Evolutionary conservation across 2,329 filamentous ascomycete genomes (phyloP), one percentile per base, ranked within the genome.

Genomic region (Clonostachys solani): DNA sequence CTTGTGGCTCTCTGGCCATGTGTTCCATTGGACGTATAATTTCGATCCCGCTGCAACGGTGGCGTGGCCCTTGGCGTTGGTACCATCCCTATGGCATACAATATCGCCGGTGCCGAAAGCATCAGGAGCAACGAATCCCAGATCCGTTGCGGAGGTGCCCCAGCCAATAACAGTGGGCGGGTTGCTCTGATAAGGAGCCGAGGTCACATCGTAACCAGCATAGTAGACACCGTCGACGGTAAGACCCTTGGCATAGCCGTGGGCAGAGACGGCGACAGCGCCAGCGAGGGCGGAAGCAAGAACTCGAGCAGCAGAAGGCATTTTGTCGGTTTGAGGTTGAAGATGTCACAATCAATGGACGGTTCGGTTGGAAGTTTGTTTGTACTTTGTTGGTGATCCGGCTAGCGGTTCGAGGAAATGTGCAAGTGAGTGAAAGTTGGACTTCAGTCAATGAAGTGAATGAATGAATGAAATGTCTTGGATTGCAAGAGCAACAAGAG

Each of bases 1-100:
- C 53, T 81, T 72, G 67, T 87, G 73, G 45, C 71, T 74, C 10
- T 74, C 66, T 17, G 82, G 81, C 83, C 83, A 87, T 29, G 66
- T 65, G 48, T 71, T 80, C 83, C 83, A 86, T 57, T 80, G 72
- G 18, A 57, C 45, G 38, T 47, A 50, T 12, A 58, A 34, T 23
- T 51, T 49, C n/a, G n/a, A 44, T 46, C 45, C 55, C n/a, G 55
- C 54, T 9, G 48, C 48, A 16, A 52, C 50, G 17, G 40, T 40
- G 43, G 38, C 46, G n/a, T 42, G 42, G 33, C 50, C 49, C 29
- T 50, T 50, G 6, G 62, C 67, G 42, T 66, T 60, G 12, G 54
- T 60, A 6, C 63, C 63, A 17, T 55, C 59, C 13, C 58, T 56
- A 53, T 68, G 64, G 54, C 68, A 72, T 53, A 64, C 63, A 46